Conservation (phyloP, 2,329 filamentous ascomycete species). For the Penicillium sp. region DNA sequence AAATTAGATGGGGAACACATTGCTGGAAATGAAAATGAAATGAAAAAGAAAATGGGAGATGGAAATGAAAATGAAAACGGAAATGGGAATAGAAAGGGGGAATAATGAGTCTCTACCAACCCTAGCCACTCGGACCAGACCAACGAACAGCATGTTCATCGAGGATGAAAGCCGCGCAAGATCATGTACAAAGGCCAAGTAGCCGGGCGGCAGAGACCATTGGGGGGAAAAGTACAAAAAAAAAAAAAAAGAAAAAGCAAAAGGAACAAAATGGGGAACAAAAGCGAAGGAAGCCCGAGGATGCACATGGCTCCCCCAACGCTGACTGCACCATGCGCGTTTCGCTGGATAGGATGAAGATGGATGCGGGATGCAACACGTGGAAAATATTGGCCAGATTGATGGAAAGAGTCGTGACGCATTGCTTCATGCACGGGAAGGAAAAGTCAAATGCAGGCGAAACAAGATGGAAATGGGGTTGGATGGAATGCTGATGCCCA, state of each 20-base stretch:
- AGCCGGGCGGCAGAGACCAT: not conserved
- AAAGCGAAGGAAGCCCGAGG: constrained; percentile 5
- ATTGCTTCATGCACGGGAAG: constrained; percentile 20
- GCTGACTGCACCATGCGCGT: constrained; percentile 20
- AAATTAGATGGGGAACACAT: constrained; percentile 21
- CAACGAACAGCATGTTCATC: not conserved
- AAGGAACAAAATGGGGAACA: not conserved
- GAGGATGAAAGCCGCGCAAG: not conserved
- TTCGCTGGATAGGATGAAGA: constrained; percentile 14
- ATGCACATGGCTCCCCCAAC: constrained; percentile 6
- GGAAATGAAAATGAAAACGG: constrained; percentile 10
- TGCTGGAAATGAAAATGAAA: constrained; percentile 11
- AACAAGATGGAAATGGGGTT: constrained; percentile 13
- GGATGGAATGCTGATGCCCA: constrained; percentile 10
- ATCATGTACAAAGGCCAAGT: constrained; percentile 1
- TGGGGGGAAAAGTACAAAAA: constrained; percentile 1
- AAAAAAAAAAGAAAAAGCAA: not conserved
- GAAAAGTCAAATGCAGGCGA: constrained; percentile 21
- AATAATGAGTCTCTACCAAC: not conserved
- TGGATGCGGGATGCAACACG: constrained; percentile 25
- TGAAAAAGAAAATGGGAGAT: not conserved
- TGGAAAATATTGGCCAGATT: constrained; percentile 21
- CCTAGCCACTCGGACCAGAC: constrained; percentile 2
- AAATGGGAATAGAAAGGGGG: constrained; percentile 11
- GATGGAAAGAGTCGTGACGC: constrained; percentile 24